A percentile compares a stretch with the other conserved stretches of the same genome.
These are phyloP conservation scores for Lasiosphaeria ovina DNA, from an alignment of 495 filamentous ascomycete genomes.

Conservation along the genomic window DNA sequence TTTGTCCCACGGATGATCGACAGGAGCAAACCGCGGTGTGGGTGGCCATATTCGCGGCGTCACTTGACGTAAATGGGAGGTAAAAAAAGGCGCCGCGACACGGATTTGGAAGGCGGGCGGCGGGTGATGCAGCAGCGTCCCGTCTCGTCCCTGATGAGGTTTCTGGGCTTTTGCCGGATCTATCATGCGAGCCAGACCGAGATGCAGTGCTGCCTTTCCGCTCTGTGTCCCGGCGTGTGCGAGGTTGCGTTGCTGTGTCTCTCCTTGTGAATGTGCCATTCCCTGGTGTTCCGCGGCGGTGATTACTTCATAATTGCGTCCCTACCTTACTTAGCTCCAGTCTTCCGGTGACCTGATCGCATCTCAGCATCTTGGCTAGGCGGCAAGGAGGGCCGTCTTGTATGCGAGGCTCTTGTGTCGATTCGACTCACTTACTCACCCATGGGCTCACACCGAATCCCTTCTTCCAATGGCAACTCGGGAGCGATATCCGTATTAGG, in stretches of 20 bases:
- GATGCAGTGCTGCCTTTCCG: slow-evolving; percentile 17
- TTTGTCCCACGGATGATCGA: slow-evolving; percentile 17
- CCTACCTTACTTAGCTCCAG: slow-evolving; percentile 6
- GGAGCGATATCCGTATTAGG: too few relatives aligned
- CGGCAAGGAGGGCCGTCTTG: slow-evolving; percentile 14
- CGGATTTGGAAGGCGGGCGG: slow-evolving; percentile 6
- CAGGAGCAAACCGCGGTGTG: slow-evolving; percentile 9
- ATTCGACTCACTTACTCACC: too few relatives aligned
- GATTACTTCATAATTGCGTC: slow-evolving; percentile 7
- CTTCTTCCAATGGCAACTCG: too few relatives aligned
- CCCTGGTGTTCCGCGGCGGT: not conserved
- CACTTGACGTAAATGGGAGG: not conserved
- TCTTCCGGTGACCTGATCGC: slow-evolving; percentile 2
- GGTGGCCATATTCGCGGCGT: not conserved
- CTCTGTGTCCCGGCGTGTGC: not conserved
- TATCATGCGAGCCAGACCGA: slow-evolving; percentile 23
- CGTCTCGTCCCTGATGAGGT: slow-evolving; percentile 16
- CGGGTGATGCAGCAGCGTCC: slow-evolving; percentile 23
- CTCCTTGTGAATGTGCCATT: not conserved
- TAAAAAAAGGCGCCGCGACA: not conserved
- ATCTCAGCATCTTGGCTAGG: not conserved
- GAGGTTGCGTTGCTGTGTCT: not conserved
- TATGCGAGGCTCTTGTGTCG: slow-evolving; percentile 17
- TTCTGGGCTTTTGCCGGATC: slow-evolving; percentile 14
- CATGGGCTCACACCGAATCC: too few relatives aligned